phyloP scores from a whole-genome alignment of 768 basidiomycete genomes.

The Leccinellum rugosiceps region DNA sequence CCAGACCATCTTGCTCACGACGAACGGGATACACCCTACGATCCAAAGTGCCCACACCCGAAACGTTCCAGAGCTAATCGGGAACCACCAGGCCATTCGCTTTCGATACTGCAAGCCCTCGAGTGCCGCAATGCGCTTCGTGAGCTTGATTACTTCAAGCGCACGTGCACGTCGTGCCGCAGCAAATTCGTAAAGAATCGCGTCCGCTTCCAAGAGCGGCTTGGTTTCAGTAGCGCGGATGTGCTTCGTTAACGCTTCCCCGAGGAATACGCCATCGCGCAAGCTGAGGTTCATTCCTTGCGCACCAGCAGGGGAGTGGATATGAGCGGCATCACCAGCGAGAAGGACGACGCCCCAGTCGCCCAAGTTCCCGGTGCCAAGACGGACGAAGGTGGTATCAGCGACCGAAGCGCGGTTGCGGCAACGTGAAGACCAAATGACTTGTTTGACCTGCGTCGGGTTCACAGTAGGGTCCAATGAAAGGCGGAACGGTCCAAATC shows the following conservation, averaged over 20 bases:
- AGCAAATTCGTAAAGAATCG: conserved; percentile 35
- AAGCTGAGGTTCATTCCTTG: conserved; percentile 60
- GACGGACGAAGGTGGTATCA: conserved; percentile 34
- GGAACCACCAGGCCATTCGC: conserved; percentile 22
- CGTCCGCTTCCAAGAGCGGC: conserved; percentile 23
- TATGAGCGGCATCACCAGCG: conserved; percentile 47
- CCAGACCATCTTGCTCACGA: conserved; percentile 15
- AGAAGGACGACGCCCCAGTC: conserved; percentile 25
- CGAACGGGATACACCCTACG: conserved; percentile 15
- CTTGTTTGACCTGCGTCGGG: conserved; percentile 33
- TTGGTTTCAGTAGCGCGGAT: conserved; percentile 13
- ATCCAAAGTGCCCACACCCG: conserved; percentile 25
- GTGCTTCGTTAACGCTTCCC: conserved; percentile 38
- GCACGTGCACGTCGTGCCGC: conserved; percentile 36
- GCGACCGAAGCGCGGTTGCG: conserved; percentile 43
- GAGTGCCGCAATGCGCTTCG: conserved; percentile 34
- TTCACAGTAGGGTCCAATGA: conserved; percentile 33
- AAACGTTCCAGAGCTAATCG: conserved; percentile 24
- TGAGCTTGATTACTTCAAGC: conserved; percentile 39
- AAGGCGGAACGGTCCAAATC: conserved; percentile 21
- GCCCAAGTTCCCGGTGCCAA: conserved; percentile 11
- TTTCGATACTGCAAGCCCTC: conserved; percentile 21
- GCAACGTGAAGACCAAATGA: conserved; percentile 46
- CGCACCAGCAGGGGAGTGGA: conserved; percentile 53
- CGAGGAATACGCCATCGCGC: conserved; percentile 48